phyloP scores from a whole-genome alignment of 1,284 basidiomycete genomes.

The Sporisorium exsertum region DNA sequence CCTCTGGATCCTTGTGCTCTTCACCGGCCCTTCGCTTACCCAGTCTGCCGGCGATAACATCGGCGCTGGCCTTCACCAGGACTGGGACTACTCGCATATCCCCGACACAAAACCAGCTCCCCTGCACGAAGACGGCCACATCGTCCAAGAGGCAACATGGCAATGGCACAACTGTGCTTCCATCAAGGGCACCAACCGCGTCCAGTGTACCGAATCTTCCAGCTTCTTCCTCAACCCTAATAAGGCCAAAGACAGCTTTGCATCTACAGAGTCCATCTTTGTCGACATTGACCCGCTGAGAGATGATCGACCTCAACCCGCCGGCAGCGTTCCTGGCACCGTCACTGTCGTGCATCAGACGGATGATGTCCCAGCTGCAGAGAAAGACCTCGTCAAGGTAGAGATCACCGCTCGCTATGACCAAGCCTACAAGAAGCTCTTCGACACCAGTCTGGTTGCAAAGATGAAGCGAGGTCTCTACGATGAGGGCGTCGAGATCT shows the following conservation, averaged over 20 bases:
- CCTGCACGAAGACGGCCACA: conserved; percentile 56
- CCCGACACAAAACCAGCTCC: conserved; percentile 44
- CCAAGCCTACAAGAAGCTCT: conserved; percentile 45
- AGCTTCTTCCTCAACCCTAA: conserved; percentile 46
- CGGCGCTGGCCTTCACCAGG: conserved; percentile 34
- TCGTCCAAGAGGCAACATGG: conserved; percentile 50
- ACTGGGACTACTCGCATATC: conserved; percentile 48
- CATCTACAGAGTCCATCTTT: conserved; percentile 53
- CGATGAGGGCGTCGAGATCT: conserved; percentile 54
- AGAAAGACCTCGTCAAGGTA: conserved; percentile 51
- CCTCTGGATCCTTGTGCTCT: conserved; percentile 58
- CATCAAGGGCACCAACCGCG: conserved; percentile 37
- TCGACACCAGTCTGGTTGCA: conserved; percentile 51
- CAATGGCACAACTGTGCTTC: conserved; percentile 47
- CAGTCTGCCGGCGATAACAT: conserved; percentile 10
- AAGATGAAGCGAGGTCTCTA: conserved; percentile 56
- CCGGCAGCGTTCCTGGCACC: conserved; percentile 44
- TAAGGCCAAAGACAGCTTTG: conserved; percentile 48
- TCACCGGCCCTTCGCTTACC: conserved; percentile 43
- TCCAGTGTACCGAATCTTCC: conserved; percentile 40
- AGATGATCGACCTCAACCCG: conserved; percentile 34
- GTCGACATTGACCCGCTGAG: conserved; percentile 47
- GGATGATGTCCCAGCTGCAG: conserved; percentile 15
- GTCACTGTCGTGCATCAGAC: conserved; percentile 40
- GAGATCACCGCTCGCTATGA: conserved; percentile 59